phyloP scores from a whole-genome alignment of 1,284 basidiomycete genomes.

The Entoloma clypeatum region DNA sequence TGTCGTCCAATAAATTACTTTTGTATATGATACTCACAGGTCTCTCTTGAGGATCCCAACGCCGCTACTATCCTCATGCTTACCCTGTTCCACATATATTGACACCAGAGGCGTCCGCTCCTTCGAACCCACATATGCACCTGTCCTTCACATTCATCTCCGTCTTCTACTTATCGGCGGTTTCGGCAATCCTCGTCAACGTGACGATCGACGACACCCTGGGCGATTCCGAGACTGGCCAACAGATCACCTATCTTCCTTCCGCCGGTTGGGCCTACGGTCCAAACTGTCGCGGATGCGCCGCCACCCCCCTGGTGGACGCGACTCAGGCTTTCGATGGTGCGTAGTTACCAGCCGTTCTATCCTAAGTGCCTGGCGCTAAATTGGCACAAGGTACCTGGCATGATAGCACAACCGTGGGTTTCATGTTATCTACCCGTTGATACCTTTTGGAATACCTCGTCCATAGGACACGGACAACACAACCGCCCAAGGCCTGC shows the following conservation, averaged over 20 bases:
- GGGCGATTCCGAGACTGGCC: constrained; percentile 24
- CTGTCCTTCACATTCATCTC: constrained; percentile 13
- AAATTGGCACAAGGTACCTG: constrained; percentile 21
- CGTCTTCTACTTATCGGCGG: constrained; percentile 11
- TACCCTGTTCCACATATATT: too few relatives aligned
- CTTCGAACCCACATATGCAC: constrained; percentile 14
- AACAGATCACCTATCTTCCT: constrained; percentile 26
- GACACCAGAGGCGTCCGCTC: constrained; percentile 11
- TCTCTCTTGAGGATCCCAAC: too few relatives aligned
- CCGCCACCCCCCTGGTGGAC: constrained; percentile 13
- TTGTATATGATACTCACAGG: too few relatives aligned
- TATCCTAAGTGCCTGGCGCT: not conserved
- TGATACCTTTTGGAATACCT: not conserved
- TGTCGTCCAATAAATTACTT: too few relatives aligned
- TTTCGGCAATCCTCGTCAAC: constrained; percentile 21
- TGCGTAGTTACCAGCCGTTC: constrained; percentile 6
- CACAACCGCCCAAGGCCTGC: not conserved
- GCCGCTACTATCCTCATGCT: too few relatives aligned
- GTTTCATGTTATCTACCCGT: constrained; percentile 7
- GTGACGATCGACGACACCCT: constrained; percentile 31
- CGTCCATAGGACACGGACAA: constrained; percentile 6
- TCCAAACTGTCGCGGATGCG: constrained; percentile 16
- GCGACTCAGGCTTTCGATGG: constrained; percentile 14
- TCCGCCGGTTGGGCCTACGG: constrained; percentile 23
- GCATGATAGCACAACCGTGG: constrained; percentile 25